Evolutionary conservation across 495 filamentous ascomycete genomes (phyloP).

Genomic region (Parathielavia appendiculata): DNA sequence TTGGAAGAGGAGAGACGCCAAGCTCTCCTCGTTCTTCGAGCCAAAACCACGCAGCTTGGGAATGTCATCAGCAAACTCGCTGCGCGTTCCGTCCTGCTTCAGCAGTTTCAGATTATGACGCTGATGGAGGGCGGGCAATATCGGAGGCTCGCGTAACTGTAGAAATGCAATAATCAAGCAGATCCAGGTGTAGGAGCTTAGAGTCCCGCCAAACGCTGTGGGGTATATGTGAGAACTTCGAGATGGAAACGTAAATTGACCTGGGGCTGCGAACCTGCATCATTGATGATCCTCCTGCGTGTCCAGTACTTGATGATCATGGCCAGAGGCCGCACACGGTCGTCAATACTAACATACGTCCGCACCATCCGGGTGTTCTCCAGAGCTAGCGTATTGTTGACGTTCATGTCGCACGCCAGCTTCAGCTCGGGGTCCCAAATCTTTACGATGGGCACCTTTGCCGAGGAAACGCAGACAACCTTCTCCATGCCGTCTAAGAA

Average conservation of each 20-base stretch:
- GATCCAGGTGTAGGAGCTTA: conserved; percentile 99
- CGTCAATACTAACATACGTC: conserved; percentile 91
- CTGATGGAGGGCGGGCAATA: conserved; percentile 83
- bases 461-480: conserved; percentile 86
- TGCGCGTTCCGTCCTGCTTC: conserved; percentile 56
- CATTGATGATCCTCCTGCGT: conserved; percentile 83
- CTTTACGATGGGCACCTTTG: conserved; percentile 97
- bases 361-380: conserved; percentile 98
- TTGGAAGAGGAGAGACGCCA: conserved; percentile 79
- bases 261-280: conserved; percentile 66
- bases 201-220: conserved; percentile 80
- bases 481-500: conserved; percentile 85
- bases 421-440: conserved; percentile 93
- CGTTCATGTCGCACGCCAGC: conserved; percentile 96
- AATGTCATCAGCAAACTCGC: conserved; percentile 81
- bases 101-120: conserved; percentile 57
- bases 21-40: conserved; percentile 69
- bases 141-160: conserved; percentile 79
- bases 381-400: conserved; percentile 90
- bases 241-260: background rate
- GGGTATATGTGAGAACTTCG: conserved; percentile 10
- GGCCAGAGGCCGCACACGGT: conserved; percentile 81
- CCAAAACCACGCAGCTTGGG: conserved; percentile 68
- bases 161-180: conserved; percentile 97
- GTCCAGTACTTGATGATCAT: conserved; percentile 99